Evolutionary conservation across 352 stramenopile genomes (phyloP), one percentile per base, ranked within the genome.

Genomic region (Pythium dissimile): DNA sequence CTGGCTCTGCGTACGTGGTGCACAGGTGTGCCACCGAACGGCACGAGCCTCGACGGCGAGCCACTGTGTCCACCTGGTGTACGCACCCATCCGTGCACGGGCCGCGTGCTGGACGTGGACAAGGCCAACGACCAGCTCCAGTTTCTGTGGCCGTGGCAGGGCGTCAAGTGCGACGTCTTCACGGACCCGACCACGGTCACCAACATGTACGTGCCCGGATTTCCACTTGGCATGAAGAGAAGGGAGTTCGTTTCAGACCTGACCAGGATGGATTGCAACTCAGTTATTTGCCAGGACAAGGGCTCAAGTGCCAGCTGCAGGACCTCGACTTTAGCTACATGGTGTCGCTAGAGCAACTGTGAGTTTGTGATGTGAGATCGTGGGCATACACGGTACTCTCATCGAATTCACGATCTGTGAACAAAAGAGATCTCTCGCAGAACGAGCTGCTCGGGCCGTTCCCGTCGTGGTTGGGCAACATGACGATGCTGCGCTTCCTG

Each of bases 301-400:
- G 46, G 5, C 71, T 92, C 34, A 64, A 59, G 9, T 92, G 82
- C 26, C 62, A 69, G 1, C 46, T 92, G 20, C 54, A 73, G 42
- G 67, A 77, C 2, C 34, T 89, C 10, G 71, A 88, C 59, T 59
- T 92, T 16, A 85, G 79, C 28, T 48, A 71, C 18, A 86, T 92
- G 79, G 62, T 77, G 11, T 87, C 79, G n/a, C 71, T 92, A 3
- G 70, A 88, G 54, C 75, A 88, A 50, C 49, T 92, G 82, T 88
- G 59, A 62, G 78, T 73, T 20, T 55, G 46, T 24, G 11, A 10
- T n/a, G n/a, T n/a, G n/a, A n/a, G n/a, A n/a, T n/a, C n/a, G n/a
- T n/a, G n/a, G n/a, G n/a, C n/a, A n/a, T n/a, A n/a, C n/a, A n/a
- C n/a, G n/a, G n/a, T n/a, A n/a, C n/a, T n/a, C n/a, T n/a, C n/a